phyloP scores from a whole-genome alignment of 371 early-diverging fungal genomes.

The Zopfochytrium polystomum region DNA sequence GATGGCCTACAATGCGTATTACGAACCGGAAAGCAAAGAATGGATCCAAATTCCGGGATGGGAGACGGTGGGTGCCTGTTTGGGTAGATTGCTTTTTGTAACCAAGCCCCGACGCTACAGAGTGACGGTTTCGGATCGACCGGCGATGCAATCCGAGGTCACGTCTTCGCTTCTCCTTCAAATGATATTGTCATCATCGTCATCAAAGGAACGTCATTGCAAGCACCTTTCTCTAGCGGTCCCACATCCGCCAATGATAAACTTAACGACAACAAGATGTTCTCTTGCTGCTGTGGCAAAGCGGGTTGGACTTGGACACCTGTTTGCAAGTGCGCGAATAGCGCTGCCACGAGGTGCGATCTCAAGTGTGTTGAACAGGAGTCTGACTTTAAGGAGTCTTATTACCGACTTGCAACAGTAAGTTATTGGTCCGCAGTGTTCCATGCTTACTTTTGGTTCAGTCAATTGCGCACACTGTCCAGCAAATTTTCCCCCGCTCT shows the following conservation, averaged over 20 bases:
- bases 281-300: slow-evolving; percentile 95
- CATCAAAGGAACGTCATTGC: slow-evolving; percentile 86
- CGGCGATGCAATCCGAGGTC: slow-evolving; percentile 79
- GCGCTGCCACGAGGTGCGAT: slow-evolving; percentile 17
- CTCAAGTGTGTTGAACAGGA: slow-evolving; percentile 11
- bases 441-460: slow-evolving; percentile 25
- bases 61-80: background rate
- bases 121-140: slow-evolving; percentile 84
- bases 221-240: slow-evolving; percentile 47
- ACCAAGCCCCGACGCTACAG: slow-evolving; percentile 29
- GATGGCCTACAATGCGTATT: slow-evolving; percentile 79
- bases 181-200: slow-evolving; percentile 72
- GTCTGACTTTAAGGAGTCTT: slow-evolving; percentile 37
- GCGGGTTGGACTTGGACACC: slow-evolving; percentile 60
- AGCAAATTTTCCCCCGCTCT: slow-evolving; percentile 60
- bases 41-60: slow-evolving; percentile 76
- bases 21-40: slow-evolving; percentile 30
- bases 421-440: too few species aligned
- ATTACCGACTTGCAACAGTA: slow-evolving; percentile 71
- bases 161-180: slow-evolving; percentile 72
- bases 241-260: slow-evolving; percentile 78
- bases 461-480: slow-evolving; percentile 59
- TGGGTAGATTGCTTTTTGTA: background rate
- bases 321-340: slow-evolving; percentile 37
- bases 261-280: slow-evolving; percentile 82